These are phyloP conservation scores for Areca catechu DNA, from an alignment of 176 grass and related monocot species.

Conservation along the genomic window DNA sequence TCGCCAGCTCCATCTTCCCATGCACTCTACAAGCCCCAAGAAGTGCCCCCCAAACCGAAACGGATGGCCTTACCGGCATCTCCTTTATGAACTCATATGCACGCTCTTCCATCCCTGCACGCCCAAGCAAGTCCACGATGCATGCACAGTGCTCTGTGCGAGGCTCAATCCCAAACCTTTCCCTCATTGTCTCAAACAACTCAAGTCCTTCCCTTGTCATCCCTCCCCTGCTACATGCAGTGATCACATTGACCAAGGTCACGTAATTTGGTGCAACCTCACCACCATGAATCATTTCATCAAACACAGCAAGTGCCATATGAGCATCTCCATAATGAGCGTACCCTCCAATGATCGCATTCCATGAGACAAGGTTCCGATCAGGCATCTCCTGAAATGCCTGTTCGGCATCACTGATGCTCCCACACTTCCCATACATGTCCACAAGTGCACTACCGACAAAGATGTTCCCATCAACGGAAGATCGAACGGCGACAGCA, in stretches of 20 bases:
- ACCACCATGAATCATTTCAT: constrained; percentile 43
- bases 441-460: constrained; percentile 63
- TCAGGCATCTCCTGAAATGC: constrained; percentile 45
- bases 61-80: constrained; percentile 60
- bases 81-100: constrained; percentile 67
- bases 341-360: constrained; percentile 61
- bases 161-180: constrained; percentile 57
- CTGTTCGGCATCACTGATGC: constrained; percentile 37
- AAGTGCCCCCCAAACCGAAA: constrained; percentile 74
- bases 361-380: constrained; percentile 60
- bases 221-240: constrained; percentile 71
- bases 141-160: constrained; percentile 71
- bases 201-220: constrained; percentile 47
- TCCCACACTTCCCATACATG: constrained; percentile 79
- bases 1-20: constrained; percentile 57
- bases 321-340: constrained; percentile 50
- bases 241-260: constrained; percentile 57
- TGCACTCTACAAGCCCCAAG: constrained; percentile 75
- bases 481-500: constrained; percentile 44
- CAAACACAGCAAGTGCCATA: constrained; percentile 46
- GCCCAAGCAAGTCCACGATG: constrained; percentile 65
- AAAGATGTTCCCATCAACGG: constrained; percentile 54
- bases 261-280: constrained; percentile 55
- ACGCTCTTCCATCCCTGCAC: constrained; percentile 65
- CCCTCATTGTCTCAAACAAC: constrained; percentile 62